phyloP scores from a whole-genome alignment of 352 stramenopile genomes.

The Elongisporangium prolatum region DNA sequence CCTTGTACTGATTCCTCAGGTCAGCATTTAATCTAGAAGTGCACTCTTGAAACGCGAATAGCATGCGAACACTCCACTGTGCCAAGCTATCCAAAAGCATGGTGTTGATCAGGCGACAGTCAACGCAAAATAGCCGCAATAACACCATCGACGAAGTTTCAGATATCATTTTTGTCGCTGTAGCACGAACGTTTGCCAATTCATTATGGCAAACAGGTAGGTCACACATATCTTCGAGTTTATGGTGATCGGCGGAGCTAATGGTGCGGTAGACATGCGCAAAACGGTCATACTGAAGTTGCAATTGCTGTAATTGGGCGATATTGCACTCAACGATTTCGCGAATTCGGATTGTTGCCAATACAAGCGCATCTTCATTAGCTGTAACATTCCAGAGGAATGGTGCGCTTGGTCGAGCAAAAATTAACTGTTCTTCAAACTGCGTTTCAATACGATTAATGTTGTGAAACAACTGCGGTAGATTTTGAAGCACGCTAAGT shows the following conservation, averaged over 20 bases:
- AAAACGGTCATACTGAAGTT: constrained; percentile 36
- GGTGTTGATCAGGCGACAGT: constrained; percentile 41
- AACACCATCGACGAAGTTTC: constrained; percentile 10
- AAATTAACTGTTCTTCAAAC: constrained; percentile 31
- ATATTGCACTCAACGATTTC: constrained; percentile 61
- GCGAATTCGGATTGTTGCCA: constrained; percentile 52
- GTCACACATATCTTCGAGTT: constrained; percentile 10
- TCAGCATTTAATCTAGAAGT: constrained; percentile 44
- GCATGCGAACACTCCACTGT: constrained; percentile 32
- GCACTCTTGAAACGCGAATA: constrained; percentile 44
- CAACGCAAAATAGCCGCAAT: constrained; percentile 33
- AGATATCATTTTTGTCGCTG: constrained; percentile 8
- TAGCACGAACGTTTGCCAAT: constrained; percentile 14
- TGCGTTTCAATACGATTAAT: constrained; percentile 60
- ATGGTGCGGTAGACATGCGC: constrained; percentile 27
- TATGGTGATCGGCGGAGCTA: constrained; percentile 9
- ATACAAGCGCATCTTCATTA: constrained; percentile 54
- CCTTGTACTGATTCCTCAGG: constrained; percentile 70
- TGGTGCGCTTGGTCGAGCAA: constrained; percentile 14
- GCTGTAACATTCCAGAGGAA: constrained; percentile 71
- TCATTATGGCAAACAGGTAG: constrained; percentile 14
- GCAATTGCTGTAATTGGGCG: constrained; percentile 25
- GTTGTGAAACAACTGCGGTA: constrained; percentile 63
- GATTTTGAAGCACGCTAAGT: constrained; percentile 64
- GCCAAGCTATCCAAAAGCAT: constrained; percentile 16